phyloP scores from a whole-genome alignment of 805 yeast species.

The Brettanomyces custersianus region DNA sequence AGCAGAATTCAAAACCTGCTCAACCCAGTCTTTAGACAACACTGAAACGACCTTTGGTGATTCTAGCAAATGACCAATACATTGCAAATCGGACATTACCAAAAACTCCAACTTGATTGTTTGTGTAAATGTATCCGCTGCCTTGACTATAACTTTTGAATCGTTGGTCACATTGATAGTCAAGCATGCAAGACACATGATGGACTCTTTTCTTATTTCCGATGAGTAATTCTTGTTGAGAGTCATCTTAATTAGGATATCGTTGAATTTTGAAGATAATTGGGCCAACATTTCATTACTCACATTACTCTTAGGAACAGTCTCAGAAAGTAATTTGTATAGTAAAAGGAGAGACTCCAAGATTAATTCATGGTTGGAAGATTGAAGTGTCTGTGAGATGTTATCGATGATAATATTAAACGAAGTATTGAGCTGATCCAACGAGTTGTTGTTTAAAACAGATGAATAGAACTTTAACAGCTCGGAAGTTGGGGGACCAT shows the following conservation, averaged over 20 bases:
- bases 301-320: conserved; percentile 7
- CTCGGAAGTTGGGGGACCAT: conserved; percentile 21
- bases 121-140: conserved; percentile 14
- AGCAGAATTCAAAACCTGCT: conserved; percentile 9
- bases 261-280: conserved; percentile 6
- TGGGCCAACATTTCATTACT: conserved; percentile 2
- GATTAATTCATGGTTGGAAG: conserved; percentile 23
- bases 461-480: conserved; percentile 28
- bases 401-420: conserved; percentile 14
- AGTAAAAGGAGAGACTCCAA: conserved; percentile 20
- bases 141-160: not conserved
- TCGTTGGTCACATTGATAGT: conserved; percentile 10
- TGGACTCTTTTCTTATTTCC: conserved; percentile 24
- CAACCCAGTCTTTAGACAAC: conserved; percentile 14
- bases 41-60: conserved; percentile 4
- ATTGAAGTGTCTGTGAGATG: conserved; percentile 13
- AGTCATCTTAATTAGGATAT: conserved; percentile 16
- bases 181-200: conserved; percentile 14
- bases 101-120: conserved; percentile 23
- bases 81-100: conserved; percentile 14
- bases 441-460: conserved; percentile 23
- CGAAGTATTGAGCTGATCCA: conserved; percentile 24
- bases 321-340: conserved; percentile 12
- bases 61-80: conserved; percentile 13
- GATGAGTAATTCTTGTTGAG: conserved; percentile 23